phyloP scores from a whole-genome alignment of 1,139 yeast species.

The Meyerozyma smithsonii region DNA sequence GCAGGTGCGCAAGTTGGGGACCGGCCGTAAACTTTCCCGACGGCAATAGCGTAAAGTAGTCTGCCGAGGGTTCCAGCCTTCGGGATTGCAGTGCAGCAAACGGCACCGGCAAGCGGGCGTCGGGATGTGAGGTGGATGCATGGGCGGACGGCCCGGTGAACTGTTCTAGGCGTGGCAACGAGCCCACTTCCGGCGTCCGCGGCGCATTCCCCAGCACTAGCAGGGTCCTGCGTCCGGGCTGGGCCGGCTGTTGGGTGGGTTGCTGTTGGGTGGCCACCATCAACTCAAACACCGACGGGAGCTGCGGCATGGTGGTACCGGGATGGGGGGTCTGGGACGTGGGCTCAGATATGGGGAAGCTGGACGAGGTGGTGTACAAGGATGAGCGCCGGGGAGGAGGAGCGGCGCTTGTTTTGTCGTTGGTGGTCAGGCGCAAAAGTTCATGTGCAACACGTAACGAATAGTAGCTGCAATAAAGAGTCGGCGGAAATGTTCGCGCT shows the following conservation, averaged over 20 bases:
- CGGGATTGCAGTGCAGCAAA: neutral
- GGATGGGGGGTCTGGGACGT: too few species aligned
- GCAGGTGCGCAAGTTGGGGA: neutral
- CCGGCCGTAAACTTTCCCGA: neutral
- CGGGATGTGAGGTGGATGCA: neutral
- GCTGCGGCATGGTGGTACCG: conserved; percentile 23
- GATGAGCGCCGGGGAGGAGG: neutral
- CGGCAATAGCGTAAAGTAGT: neutral
- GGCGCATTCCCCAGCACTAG: neutral
- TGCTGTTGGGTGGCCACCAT: conserved; percentile 17
- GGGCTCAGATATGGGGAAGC: too few species aligned
- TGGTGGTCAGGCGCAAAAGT: neutral
- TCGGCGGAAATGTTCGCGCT: neutral
- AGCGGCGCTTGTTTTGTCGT: neutral
- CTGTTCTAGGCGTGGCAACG: neutral
- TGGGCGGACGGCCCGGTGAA: neutral
- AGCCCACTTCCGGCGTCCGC: neutral
- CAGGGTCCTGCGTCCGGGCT: neutral
- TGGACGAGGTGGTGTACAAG: too few species aligned
- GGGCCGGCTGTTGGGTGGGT: conserved; percentile 5
- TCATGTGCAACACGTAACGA: neutral
- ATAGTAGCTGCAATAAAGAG: neutral
- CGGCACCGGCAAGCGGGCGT: neutral
- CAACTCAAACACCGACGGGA: conserved; percentile 34
- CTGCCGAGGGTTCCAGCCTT: conserved; percentile 3